Percentiles rank a stretch among this genome's conserved stretches.
These are phyloP conservation scores for Fomes fomentarius DNA, from an alignment of 1,284 basidiomycete species.

Conservation along the genomic window DNA sequence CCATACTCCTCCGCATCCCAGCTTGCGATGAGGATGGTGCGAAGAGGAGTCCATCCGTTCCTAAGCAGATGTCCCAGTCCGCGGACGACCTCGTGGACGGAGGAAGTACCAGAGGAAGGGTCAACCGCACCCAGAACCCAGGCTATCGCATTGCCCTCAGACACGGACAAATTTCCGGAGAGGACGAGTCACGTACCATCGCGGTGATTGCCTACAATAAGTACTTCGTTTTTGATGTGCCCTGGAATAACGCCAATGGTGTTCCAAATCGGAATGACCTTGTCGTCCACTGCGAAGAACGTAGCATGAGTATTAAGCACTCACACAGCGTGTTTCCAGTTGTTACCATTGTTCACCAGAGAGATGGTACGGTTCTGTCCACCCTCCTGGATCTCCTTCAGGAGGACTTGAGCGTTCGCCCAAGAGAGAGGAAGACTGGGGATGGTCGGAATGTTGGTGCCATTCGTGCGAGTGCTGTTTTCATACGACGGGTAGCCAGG, in stretches of 20 bases:
- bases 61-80: conserved; percentile 75
- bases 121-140: conserved; percentile 80
- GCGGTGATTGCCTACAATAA: conserved; percentile 86
- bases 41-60: conserved; percentile 85
- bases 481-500: conserved; percentile 90
- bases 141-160: conserved; percentile 2
- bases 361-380: conserved; percentile 50
- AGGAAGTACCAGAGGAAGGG: conserved; percentile 85
- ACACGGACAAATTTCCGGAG: not conserved
- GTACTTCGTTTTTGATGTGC: conserved; percentile 81
- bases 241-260: conserved; percentile 90
- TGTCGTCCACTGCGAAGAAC: conserved; percentile 63
- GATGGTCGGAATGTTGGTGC: conserved; percentile 75
- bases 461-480: conserved; percentile 72
- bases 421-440: conserved; percentile 80
- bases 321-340: too few species aligned
- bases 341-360: conserved; percentile 65
- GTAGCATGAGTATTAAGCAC: too few species aligned
- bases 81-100: conserved; percentile 79
- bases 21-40: conserved; percentile 84
- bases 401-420: conserved; percentile 64
- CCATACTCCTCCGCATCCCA: conserved; percentile 97
- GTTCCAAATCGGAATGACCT: conserved; percentile 83
- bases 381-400: conserved; percentile 53
- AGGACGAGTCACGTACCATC: conserved; percentile 65